Percentiles rank a stretch among this genome's conserved stretches.
Conservation (phyloP, 768 basidiomycete species). For the Nidula microcarpa region DNA sequence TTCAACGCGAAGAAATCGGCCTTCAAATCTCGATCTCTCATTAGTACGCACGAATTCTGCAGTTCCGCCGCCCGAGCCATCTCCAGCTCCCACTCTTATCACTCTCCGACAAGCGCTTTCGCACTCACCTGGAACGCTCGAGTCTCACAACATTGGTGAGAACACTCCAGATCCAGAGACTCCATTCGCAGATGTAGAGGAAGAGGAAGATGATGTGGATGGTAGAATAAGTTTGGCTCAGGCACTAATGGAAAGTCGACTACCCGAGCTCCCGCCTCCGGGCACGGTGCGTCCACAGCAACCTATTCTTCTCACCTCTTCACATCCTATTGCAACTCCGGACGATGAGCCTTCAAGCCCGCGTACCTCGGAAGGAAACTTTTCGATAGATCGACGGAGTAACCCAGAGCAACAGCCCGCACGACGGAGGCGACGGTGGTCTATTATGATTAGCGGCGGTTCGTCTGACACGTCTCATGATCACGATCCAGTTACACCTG, state of each 20-base stretch:
- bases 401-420: conserved; percentile 28
- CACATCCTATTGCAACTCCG: conserved; percentile 28
- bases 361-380: conserved; percentile 41
- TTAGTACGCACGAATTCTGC: conserved; percentile 29
- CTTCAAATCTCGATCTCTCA: conserved; percentile 66
- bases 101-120: conserved; percentile 65
- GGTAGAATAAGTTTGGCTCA: conserved; percentile 72
- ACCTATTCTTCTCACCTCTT: conserved; percentile 58
- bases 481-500: conserved; percentile 9
- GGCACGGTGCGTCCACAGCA: conserved; percentile 66
- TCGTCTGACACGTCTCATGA: background rate
- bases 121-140: conserved; percentile 26
- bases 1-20: conserved; percentile 48
- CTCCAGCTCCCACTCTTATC: conserved; percentile 58
- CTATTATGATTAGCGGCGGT: conserved; percentile 50
- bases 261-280: conserved; percentile 69
- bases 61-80: conserved; percentile 45
- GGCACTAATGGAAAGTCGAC: conserved; percentile 73
- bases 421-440: conserved; percentile 67
- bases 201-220: conserved; percentile 58
- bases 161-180: conserved; percentile 26
- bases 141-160: conserved; percentile 9
- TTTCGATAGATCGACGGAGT: conserved; percentile 21
- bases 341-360: conserved; percentile 47
- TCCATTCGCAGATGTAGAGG: conserved; percentile 45